phyloP scores from a whole-genome alignment of 2,329 filamentous ascomycete species.

The Xylariaceae sp. region DNA sequence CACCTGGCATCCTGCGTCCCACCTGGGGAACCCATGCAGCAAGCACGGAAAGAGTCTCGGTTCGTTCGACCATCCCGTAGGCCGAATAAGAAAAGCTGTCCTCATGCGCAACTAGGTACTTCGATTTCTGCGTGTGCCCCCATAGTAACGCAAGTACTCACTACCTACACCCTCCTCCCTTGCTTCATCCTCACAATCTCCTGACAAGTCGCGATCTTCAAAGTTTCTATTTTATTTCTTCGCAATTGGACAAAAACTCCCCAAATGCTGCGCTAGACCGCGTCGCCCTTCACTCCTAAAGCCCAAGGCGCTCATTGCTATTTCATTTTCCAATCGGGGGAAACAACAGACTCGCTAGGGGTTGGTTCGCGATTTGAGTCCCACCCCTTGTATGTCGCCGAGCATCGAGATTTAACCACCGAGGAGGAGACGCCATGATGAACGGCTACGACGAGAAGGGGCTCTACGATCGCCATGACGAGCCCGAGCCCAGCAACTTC shows the following conservation, averaged over 20 bases:
- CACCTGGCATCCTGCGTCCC: background rate
- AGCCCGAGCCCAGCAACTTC: constrained; percentile 61
- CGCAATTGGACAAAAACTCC: background rate
- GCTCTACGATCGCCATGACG: constrained; percentile 72
- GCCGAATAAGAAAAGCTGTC: constrained; percentile 22
- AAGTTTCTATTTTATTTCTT: background rate
- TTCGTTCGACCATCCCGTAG: background rate
- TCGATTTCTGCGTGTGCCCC: background rate
- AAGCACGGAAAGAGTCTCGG: no score
- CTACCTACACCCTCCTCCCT: background rate
- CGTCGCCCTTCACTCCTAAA: background rate
- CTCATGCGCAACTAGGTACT: constrained; percentile 6
- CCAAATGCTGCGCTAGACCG: constrained; percentile 8
- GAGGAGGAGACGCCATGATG: constrained; percentile 45
- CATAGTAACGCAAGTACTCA: background rate
- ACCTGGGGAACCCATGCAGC: no score
- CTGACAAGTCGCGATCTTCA: background rate
- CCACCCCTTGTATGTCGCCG: background rate
- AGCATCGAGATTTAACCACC: background rate
- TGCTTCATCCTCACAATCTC: background rate
- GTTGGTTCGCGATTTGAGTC: background rate
- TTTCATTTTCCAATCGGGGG: background rate
- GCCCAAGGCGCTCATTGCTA: background rate
- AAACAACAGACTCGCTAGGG: background rate
- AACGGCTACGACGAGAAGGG: constrained; percentile 68